Evolutionary conservation across 352 stramenopile genomes (phyloP), one percentile per base, ranked within the genome.

Genomic region (Phytopythium delawarense): DNA sequence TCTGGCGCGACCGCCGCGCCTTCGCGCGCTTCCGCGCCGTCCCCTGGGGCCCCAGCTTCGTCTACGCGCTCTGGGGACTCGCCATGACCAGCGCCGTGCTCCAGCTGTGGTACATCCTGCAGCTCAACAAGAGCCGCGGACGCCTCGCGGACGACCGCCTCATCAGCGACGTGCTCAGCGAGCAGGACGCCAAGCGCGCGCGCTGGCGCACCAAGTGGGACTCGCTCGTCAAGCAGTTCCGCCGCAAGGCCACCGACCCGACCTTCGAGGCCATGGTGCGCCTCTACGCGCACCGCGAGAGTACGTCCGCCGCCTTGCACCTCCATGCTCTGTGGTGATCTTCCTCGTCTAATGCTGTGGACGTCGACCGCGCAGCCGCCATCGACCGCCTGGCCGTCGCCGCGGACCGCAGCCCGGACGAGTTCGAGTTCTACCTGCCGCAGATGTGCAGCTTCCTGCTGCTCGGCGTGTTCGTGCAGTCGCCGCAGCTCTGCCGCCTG

Each of bases 361-460:
- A 16, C 46, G 37, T 8, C 2, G 44, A 5, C 12, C 2, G 44
- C 6, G 54, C 21, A 59, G 74, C 70, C 42, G 85, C 83, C 0
- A 75, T 91, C 28, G 75, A 88, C 57, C 71, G 73, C 1, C 60
- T 94, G 44, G 69, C 62, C 0, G 48, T 73, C 49, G 79, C 78
- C 20, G 87, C 81, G 46, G 78, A 89, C 30, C 74, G 70, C 45
- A 71, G 88, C 45, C 81, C 79, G 46, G 59, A 67, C 35, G 83
- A 79, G 59, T 94, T 94, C 56, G 85, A 91, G 68, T 94, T 94
- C 50, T 94, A 94, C 62, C 61, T 93, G 50, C 86, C 86, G 51
- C 86, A 94, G 64, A 66, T 94, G 30, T 93, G 84, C 74, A 89
- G 81, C 28, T 94, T 92, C 61, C n/a, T 94, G 57, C 58, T 94